Evolutionary conservation across 495 filamentous ascomycete species (phyloP).

Genomic region (Copromyces sp.): DNA sequence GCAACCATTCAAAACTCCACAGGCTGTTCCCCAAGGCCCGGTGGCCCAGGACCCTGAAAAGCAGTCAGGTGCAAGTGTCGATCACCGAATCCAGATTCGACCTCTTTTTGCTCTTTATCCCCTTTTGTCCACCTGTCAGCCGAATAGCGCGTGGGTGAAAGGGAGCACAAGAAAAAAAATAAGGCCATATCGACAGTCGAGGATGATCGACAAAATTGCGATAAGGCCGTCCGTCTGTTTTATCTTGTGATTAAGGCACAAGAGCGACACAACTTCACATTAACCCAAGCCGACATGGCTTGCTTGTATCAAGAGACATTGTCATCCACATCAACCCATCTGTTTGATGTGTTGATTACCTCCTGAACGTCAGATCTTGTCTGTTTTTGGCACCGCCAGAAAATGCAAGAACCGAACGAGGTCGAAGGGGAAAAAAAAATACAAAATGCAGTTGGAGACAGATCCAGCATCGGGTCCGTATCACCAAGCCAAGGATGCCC

Average conservation of each 20-base stretch:
- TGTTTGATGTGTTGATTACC: neutral
- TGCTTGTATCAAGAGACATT: neutral
- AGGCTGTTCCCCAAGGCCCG: neutral
- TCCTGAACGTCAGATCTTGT: neutral
- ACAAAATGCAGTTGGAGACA: neutral
- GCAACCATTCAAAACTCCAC: neutral
- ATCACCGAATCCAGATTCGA: neutral
- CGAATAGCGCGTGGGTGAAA: neutral
- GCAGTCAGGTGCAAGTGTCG: neutral
- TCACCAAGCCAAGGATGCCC: neutral
- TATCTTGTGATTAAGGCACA: neutral
- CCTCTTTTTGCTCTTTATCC: neutral
- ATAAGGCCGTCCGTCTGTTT: neutral
- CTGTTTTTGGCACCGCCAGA: neutral
- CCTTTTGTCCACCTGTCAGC: neutral
- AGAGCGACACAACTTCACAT: neutral
- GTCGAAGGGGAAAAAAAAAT: neutral
- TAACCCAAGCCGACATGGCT: neutral
- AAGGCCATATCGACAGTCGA: neutral
- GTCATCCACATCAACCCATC: neutral
- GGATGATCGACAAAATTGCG: neutral
- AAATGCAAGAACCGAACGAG: neutral
- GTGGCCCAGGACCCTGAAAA: neutral
- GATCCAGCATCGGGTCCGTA: neutral
- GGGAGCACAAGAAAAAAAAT: neutral